These are phyloP conservation scores for Penicillium glabrum DNA, from an alignment of 2,329 filamentous ascomycete species.

Conservation along the genomic window DNA sequence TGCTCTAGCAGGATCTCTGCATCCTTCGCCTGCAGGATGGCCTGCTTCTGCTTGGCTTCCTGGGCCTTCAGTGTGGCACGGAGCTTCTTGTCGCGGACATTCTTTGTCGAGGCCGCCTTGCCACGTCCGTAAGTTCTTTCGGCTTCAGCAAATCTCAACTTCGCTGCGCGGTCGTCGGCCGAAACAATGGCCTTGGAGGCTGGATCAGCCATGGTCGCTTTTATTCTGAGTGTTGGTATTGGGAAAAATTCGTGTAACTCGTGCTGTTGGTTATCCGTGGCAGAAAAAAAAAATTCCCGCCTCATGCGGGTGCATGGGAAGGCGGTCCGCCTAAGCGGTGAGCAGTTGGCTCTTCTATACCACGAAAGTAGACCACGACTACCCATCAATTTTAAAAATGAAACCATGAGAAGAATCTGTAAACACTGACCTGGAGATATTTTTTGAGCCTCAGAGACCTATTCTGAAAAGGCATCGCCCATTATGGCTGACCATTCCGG, in stretches of 20 bases:
- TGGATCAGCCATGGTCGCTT: slow-evolving; percentile 30
- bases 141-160: slow-evolving; percentile 50
- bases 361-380: too few relatives aligned
- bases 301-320: not conserved
- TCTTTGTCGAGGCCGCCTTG: slow-evolving; percentile 67
- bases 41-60: slow-evolving; percentile 79
- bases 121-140: slow-evolving; percentile 83
- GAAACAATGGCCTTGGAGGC: slow-evolving; percentile 30
- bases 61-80: slow-evolving; percentile 74
- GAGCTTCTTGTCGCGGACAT: slow-evolving; percentile 85
- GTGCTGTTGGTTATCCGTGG: not conserved
- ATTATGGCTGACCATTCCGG: too few relatives aligned
- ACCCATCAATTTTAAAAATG: too few relatives aligned
- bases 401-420: too few relatives aligned
- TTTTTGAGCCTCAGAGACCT: too few relatives aligned
- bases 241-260: not conserved
- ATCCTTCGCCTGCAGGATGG: slow-evolving; percentile 82
- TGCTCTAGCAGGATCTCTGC: slow-evolving; percentile 93
- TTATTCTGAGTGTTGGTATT: slow-evolving; percentile 6
- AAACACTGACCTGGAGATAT: too few relatives aligned
- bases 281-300: slow-evolving; percentile 16
- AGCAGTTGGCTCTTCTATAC: not conserved
- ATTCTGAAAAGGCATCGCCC: too few relatives aligned
- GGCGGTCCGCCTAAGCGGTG: not conserved
- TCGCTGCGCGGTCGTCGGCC: slow-evolving; percentile 40